Evolutionary conservation across 768 basidiomycete genomes (phyloP).

Genomic region (Scleroderma bovista): DNA sequence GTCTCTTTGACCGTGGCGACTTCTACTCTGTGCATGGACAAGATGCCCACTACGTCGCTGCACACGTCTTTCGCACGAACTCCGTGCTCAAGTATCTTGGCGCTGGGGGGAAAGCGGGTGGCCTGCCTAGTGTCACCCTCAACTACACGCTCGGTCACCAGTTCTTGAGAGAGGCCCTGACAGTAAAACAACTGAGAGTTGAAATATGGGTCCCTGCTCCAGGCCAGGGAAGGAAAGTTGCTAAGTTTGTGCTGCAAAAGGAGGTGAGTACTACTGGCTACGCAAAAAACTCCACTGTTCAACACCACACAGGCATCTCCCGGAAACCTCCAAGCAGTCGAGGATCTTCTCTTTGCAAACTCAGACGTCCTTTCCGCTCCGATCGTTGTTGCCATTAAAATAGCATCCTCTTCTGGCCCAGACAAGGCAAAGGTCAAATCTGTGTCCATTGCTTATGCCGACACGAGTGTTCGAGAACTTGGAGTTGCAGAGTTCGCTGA

Average conservation of each 20-base stretch:
- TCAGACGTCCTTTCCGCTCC: constrained; percentile 80
- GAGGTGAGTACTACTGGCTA: constrained; percentile 43
- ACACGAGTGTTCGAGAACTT: constrained; percentile 78
- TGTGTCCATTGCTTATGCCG: constrained; percentile 88
- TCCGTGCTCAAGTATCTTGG: constrained; percentile 93
- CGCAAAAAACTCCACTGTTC: background rate
- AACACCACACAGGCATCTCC: constrained; percentile 57
- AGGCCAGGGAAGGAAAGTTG: constrained; percentile 67
- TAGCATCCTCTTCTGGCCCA: constrained; percentile 49
- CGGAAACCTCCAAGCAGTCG: constrained; percentile 65
- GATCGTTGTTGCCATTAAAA: constrained; percentile 84
- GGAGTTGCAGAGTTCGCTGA: constrained; percentile 91
- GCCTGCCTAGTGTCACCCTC: constrained; percentile 74
- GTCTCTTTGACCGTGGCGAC: constrained; percentile 80
- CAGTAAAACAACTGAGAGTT: constrained; percentile 81
- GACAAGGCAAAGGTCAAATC: constrained; percentile 60
- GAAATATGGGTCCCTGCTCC: constrained; percentile 84
- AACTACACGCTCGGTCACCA: constrained; percentile 71
- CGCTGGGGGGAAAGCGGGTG: constrained; percentile 46
- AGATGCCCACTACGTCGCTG: constrained; percentile 85
- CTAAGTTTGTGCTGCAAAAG: constrained; percentile 76
- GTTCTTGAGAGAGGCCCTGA: constrained; percentile 85
- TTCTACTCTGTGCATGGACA: constrained; percentile 87
- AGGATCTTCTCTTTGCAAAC: constrained; percentile 80
- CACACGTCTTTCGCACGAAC: constrained; percentile 79